Base-by-base conservation (phyloP, 257 asterid species). In the Solanum corneliomulleri region DNA sequence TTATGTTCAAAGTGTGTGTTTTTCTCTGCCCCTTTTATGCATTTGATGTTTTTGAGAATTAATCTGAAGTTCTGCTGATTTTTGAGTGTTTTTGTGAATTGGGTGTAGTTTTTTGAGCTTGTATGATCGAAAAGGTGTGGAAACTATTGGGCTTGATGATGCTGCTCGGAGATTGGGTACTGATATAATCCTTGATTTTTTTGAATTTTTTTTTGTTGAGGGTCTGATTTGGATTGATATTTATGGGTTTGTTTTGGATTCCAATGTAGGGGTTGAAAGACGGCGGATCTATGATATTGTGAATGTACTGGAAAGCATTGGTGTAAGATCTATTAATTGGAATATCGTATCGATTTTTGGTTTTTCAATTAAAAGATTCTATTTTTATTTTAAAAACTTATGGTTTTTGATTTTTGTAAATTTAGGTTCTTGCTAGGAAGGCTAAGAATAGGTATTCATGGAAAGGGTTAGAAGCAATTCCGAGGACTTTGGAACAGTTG, bases 221-320 rank as follows among this genome's bases (percentile, higher is more conserved):
- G 3, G 35, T 62, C 37, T n/a, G n/a, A 20, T 58, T 78, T 86
- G 12, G 35, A 15, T 76, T 41, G 4, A 27, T 56, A 6, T 14
- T 52, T 44, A 78, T 18, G 52, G 72, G 75, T 47, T 47, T 52
- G 41, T 84, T 69, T 69, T 45, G 85, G 52, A 18, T n/a, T 21
- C 20, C 27, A 21, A 31, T 87, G 27, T 83, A 96, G 98, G 99
- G 71, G 99, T 97, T 68, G 99, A 97, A 82, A 94, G 99, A 93
- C 87, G 99, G 93, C 96, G 98, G 93, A 97, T 97, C 96, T 97
- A 97, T 87, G 99, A 96, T 77, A 97, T 97, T 6, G 99, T 97
- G 41, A 96, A 96, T 91, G 99, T 97, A 72, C 86, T 96, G 93
- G 98, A 97, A 88, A 97, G 99, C 45, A 94, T 97, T 88, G 99